A percentile compares a stretch with the other conserved stretches of the same genome.
Evolutionary conservation across 1,284 basidiomycete species (phyloP).

Genomic region (Cutaneotrichosporon mucoides): DNA sequence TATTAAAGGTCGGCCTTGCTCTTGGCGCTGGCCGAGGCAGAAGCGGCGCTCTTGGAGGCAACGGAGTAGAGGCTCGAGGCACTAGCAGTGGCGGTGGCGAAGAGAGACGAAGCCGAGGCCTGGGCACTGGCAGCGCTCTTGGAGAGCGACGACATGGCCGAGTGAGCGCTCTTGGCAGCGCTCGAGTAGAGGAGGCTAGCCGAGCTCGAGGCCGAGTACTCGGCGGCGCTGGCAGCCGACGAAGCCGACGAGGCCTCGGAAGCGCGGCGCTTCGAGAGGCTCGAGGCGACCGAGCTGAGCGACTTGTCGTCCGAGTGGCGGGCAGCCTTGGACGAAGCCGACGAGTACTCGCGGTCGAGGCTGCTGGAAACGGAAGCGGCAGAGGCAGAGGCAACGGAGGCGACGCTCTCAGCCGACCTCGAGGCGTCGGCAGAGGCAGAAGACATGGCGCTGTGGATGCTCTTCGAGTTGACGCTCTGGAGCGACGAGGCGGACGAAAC

Average conservation of each 20-base stretch:
- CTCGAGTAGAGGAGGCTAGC: constrained; percentile 36
- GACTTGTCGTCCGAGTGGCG: constrained; percentile 37
- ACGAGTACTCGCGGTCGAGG: constrained; percentile 39
- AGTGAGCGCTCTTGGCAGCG: constrained; percentile 29
- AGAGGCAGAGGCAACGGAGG: constrained; percentile 9
- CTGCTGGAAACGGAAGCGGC: constrained; percentile 27
- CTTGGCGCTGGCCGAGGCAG: constrained; percentile 14
- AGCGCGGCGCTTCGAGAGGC: constrained; percentile 40
- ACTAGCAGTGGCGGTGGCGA: constrained; percentile 23
- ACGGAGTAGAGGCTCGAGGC: constrained; percentile 25
- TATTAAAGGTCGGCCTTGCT: constrained; percentile 9
- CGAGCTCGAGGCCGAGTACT: constrained; percentile 37
- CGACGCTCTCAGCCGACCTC: constrained; percentile 4
- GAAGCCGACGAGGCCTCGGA: constrained; percentile 45
- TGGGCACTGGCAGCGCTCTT: constrained; percentile 30
- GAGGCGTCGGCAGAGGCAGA: constrained; percentile 31
- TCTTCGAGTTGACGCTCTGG: constrained; percentile 15
- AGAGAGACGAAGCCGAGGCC: constrained; percentile 25
- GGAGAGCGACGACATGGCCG: constrained; percentile 33
- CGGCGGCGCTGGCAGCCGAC: constrained; percentile 39
- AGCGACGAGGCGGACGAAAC: constrained; percentile 35
- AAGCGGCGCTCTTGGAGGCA: constrained; percentile 35
- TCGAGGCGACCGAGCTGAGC: constrained; percentile 34
- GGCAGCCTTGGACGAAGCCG: constrained; percentile 32
- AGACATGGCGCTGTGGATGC: constrained; percentile 35